Base-by-base conservation (phyloP, 345 rosid species). In the Sisymbrium irio region DNA sequence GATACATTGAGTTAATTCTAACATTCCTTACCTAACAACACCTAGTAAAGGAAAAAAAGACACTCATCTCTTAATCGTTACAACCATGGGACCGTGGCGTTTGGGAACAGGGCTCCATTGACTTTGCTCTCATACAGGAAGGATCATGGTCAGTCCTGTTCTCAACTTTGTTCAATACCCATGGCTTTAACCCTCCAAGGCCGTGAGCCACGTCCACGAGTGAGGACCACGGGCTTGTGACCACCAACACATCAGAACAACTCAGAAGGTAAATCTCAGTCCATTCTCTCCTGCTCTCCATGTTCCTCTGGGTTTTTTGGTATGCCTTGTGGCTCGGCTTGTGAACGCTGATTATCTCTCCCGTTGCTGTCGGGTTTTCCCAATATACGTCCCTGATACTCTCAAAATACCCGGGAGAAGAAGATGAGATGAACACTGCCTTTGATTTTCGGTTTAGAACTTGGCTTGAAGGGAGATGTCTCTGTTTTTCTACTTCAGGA, bases 181-280 rank as follows among this genome's bases (percentile, higher is more conserved):
- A 81, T 25, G 82, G 77, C 55, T 40, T 81, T 20, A 78, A 44
- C 49, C 76, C 75, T 62, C 66, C 79, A 62, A 63, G 76, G 11
- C 76, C 75, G 20, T 70, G 66, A 65, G 80, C 78, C 27, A 74
- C 82, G 20, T 74, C 71, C 10, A 66, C 72, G 28, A 81, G 71
- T 18, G 80, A 74, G 30, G 80, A 75, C 75, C 72, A 19, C 8
- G 75, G 39, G 37, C 75, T 74, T 18, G 84, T 81, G 57, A 56
- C 40, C 18, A 81, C 56, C 45, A 81, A 46, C 33, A 53, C 74
- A 62, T 78, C 84, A 55, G 59, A 45, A 62, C 74, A 69, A 69
- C 82, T 81, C 11, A 78, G 72, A 25, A 81, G 82, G 73, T 81
- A 74, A 44, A 71, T 81, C 42, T 81, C 84, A 25, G 77, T 20